Evolutionary conservation across 176 grass and related monocot species (phyloP), one percentile per base, ranked within the genome.

Genomic region (Rhynchospora tenuis): DNA sequence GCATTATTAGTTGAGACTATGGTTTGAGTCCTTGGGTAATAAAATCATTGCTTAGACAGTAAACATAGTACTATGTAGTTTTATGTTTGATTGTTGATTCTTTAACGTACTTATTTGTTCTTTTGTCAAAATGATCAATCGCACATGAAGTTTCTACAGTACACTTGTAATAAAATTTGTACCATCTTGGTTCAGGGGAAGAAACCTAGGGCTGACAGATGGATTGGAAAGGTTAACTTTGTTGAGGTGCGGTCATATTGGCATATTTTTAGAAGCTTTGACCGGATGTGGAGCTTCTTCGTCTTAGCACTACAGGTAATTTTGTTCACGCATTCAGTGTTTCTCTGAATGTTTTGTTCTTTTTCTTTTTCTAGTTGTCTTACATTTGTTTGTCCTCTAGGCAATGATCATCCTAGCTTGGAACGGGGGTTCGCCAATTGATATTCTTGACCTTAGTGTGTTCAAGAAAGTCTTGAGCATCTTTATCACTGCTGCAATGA

Each of bases 191-290:
- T 91, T 64, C 82, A 98, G 95, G 92, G 92, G 63, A 85, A 76
- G 56, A 91, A 52, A 64, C 58, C 57, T 80, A 68, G 56, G 58
- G 79, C 73, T 65, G 86, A 84, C 66, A 87, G 64, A 38, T 91
- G 95, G 95, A 93, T 93, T 91, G 95, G 95, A 88, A 98, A 98
- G 85, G 92, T 98, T 61, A 94, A 93, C 80, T 94, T 98, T 90
- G 95, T 94, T 26, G 95, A 98, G 81, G 88, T 94, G 85, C 86
- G 92, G 1, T 94, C 95, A 76, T 94, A 93, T 89, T 98, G 95
- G 95, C 95, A 98, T 90, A 90, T 98, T 84, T 98, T 98, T 57
- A 90, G 92, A 84, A 98, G 95, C 79, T 98, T 98, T 94, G 87
- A 98, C 72, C 89, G 95, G 87, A 98, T 98, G 95, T 98, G 95